Base-by-base conservation (phyloP, 441 rosid species). In the Hura crepitans region DNA sequence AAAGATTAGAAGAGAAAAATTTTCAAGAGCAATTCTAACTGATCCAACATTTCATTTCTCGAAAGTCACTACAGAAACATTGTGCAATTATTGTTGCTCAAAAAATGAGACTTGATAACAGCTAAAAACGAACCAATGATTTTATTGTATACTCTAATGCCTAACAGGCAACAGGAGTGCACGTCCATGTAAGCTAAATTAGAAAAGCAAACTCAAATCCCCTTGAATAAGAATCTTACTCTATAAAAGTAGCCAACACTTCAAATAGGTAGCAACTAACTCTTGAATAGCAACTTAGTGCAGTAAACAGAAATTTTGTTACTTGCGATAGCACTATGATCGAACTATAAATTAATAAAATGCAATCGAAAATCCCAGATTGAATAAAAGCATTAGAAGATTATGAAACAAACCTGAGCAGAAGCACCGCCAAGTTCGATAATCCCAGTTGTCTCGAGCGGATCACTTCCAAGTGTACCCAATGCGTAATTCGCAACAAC, bases 391-490 rank as follows among this genome's bases (percentile, higher is more conserved):
- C 8, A 20, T 35, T 68, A 25, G 8, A 61, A 62, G 62, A 57
- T 55, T 56, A 62, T 45, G 31, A 70, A 77, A 70, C 27, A 66
- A 77, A 91, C 96, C 96, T 93, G 98, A 51, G 91, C 85, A 66
- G 98, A 91, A 73, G 98, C 97, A 30, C 97, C 98, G 1, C 97
- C 98, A 43, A 91, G 97, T 83, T 89, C 98, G 68, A 89, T 80
- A 72, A 93, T 91, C 71, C 97, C 98, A 3, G 89, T 88, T 30
- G 97, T 91, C 13, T 75, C 62, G 55, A 59, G 61, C 67, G 97
- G 89, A 77, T 89, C 86, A 58, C 89, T 87, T 75, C 97, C 97
- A 72, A 91, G 89, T 22, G 78, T 81, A 67, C 89, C 93, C 23
- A 84, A 81, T 2, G 96, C 97, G 61, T 87, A 82, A 56, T 91